A percentile compares a stretch with the other conserved stretches of the same genome.
Conservation (phyloP, 1,284 basidiomycete genomes). For the Termitomyces sp. region DNA sequence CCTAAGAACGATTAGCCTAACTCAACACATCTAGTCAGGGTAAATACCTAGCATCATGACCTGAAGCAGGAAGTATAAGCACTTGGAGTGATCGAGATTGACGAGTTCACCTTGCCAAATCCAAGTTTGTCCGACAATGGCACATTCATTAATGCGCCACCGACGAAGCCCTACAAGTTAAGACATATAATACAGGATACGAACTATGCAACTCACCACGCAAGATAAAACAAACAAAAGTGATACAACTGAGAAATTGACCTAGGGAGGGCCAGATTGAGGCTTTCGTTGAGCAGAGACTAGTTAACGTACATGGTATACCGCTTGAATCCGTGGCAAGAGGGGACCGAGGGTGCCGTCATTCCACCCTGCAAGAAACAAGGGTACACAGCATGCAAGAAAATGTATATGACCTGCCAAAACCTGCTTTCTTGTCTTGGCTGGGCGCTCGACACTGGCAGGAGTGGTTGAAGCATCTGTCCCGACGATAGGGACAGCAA, state of each 20-base stretch:
- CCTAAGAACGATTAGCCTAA: constrained; percentile 23
- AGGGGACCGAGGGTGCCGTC: constrained; percentile 42
- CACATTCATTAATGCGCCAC: constrained; percentile 49
- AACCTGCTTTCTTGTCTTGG: constrained; percentile 13
- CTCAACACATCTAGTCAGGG: not conserved
- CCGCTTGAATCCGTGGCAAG: constrained; percentile 32
- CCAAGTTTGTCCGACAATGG: constrained; percentile 50
- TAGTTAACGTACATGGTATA: constrained; percentile 34
- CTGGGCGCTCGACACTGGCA: not conserved
- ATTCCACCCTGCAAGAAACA: constrained; percentile 43
- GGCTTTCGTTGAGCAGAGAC: not conserved
- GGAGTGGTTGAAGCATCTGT: not conserved
- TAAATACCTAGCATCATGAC: constrained; percentile 31
- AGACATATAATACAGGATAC: not conserved
- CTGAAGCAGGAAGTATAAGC: constrained; percentile 18
- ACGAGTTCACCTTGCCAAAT: constrained; percentile 48
- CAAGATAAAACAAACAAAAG: constrained; percentile 44
- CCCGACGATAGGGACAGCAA: not conserved
- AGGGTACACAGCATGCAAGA: constrained; percentile 28
- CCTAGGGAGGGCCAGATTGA: constrained; percentile 22
- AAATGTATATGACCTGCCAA: constrained; percentile 27
- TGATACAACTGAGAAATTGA: constrained; percentile 45
- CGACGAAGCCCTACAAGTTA: constrained; percentile 43
- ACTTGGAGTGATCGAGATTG: not conserved
- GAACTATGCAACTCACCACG: constrained; percentile 24